Evolutionary conservation across 139 green algal genomes (phyloP).

Genomic region (Chlamydomonas asymmetrica): DNA sequence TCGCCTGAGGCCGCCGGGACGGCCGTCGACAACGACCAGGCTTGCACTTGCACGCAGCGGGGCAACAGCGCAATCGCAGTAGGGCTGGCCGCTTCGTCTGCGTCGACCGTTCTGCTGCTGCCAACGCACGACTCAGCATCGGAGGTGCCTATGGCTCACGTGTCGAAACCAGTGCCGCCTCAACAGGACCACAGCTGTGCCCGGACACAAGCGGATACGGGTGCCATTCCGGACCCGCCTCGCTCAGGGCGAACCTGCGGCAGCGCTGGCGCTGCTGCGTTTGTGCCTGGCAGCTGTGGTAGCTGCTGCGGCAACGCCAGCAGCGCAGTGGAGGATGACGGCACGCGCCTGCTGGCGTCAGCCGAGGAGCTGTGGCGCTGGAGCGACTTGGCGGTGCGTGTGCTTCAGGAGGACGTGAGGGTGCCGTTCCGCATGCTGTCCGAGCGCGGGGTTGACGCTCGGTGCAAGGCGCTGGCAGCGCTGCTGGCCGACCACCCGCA

Average conservation of each 20-base stretch:
- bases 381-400: not conserved
- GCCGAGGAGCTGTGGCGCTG: not conserved
- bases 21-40: too few species aligned
- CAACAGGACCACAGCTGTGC: not conserved
- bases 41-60: too few species aligned
- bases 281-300: too few species aligned
- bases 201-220: not conserved
- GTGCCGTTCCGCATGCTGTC: constrained; percentile 3
- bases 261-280: too few species aligned
- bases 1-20: too few species aligned
- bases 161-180: not conserved
- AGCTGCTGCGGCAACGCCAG: not conserved
- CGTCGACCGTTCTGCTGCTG: too few species aligned
- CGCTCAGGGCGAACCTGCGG: too few species aligned
- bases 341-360: not conserved
- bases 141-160: constrained; percentile 3
- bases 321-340: constrained; percentile 10
- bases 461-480: not conserved
- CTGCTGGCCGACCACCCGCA: not conserved
- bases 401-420: not conserved
- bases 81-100: too few species aligned
- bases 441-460: not conserved
- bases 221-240: too few species aligned
- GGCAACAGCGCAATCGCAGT: too few species aligned
- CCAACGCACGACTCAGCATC: too few species aligned